Evolutionary conservation across 2,329 filamentous ascomycete species (phyloP), one percentile per base, ranked within the genome.

Genomic region (Neonectria hederae): DNA sequence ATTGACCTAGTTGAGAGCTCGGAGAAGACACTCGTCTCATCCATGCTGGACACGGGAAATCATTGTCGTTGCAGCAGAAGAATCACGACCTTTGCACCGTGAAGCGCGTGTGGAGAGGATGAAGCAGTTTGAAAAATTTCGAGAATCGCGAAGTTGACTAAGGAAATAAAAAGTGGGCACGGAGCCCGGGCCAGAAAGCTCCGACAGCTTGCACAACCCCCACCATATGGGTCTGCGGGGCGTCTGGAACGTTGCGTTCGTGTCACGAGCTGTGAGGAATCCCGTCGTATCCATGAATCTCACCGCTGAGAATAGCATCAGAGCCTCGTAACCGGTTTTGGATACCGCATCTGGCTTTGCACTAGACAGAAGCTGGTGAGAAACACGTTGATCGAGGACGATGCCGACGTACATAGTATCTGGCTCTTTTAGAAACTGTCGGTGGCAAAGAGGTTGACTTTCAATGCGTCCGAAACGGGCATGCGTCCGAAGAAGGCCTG

Each of bases 391-490:
- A 58, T 62, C 54, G 17, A 43, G 26, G 28, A 53, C 45, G 28
- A 43, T 30, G 5, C 19, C 22, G 49, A 49, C 22, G 30, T n/a
- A n/a, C n/a, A n/a, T n/a, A n/a, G n/a, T 35, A 42, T 59, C 30
- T 32, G 6, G 24, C 28, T 17, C 19, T 40, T 13, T 24, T 7
- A 8, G 21, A 14, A 11, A 22, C 43, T 26, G n/a, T 53, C 54
- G 30, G 59, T 65, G 59, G 62, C 65, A 63, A 63, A 52, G 35
- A 54, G 62, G 32, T 65, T 35, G 51, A 48, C 62, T 55, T 35
- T 55, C n/a, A 55, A 49, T 21, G 54, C 55, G 65, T 52, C 65
- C 62, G 6, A 54, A 65, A 65, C 11, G 32, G 46, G 60, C 6
- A 26, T 19, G 32, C 46, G 48, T 21, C 28, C 35, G 24, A 62